Evolutionary conservation across 768 basidiomycete genomes (phyloP).

Genomic region (Termitomyces sp.): DNA sequence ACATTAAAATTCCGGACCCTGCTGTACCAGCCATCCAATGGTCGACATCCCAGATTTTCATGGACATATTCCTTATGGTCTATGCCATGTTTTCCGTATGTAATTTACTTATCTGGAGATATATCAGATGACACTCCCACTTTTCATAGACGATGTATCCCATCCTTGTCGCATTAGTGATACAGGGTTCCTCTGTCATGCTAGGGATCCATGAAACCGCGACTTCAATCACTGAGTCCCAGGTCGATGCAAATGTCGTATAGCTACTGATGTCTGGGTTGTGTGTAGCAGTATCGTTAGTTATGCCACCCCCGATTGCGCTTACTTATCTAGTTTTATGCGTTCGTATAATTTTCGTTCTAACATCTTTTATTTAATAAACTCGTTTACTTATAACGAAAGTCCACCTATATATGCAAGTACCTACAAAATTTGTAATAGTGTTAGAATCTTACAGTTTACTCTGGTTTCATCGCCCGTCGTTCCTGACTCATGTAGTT

Average conservation of each 20-base stretch:
- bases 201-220: neutral
- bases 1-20: neutral
- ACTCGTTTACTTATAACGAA: no score
- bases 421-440: no score
- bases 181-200: neutral
- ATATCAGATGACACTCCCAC: neutral
- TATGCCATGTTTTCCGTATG: neutral
- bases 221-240: neutral
- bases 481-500: no score
- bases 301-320: no score
- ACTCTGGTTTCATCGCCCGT: no score
- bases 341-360: no score
- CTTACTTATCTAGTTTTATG: no score
- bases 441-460: no score
- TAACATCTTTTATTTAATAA: no score
- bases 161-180: neutral
- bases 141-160: neutral
- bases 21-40: neutral
- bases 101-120: neutral
- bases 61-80: neutral
- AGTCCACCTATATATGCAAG: no score
- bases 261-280: neutral
- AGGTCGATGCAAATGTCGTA: neutral
- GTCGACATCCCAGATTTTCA: neutral
- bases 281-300: no score